Evolutionary conservation across 352 stramenopile species (phyloP).

Genomic region (Salisapilia sapeloensis): DNA sequence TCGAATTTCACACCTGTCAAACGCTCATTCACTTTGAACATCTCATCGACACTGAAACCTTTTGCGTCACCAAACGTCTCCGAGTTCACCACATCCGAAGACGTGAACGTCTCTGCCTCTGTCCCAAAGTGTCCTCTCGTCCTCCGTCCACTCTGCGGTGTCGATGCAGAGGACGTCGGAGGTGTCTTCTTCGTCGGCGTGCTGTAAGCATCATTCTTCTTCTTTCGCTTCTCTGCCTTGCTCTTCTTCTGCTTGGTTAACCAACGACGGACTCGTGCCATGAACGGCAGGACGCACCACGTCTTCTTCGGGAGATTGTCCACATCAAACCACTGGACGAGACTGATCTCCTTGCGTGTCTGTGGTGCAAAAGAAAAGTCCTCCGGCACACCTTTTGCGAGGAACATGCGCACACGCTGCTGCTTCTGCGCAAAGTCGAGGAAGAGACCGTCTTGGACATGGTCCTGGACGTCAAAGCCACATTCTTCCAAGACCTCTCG

Average conservation of each 20-base stretch:
- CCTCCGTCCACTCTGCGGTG: slow-evolving; percentile 20
- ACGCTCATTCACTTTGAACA: slow-evolving; percentile 90
- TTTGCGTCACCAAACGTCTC: slow-evolving; percentile 73
- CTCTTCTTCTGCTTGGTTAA: slow-evolving; percentile 56
- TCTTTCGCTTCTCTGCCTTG: slow-evolving; percentile 5
- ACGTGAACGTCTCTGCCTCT: slow-evolving; percentile 59
- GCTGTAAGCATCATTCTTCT: slow-evolving; percentile 23
- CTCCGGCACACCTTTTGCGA: slow-evolving; percentile 81
- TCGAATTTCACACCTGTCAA: slow-evolving; percentile 84
- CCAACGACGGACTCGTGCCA: slow-evolving; percentile 81
- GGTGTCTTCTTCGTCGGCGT: slow-evolving; percentile 24
- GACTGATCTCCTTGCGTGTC: slow-evolving; percentile 89
- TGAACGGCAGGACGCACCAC: slow-evolving; percentile 89
- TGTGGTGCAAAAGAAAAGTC: slow-evolving; percentile 87
- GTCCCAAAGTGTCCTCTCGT: slow-evolving; percentile 68
- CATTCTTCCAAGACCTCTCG: slow-evolving; percentile 89
- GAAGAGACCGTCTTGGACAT: slow-evolving; percentile 64
- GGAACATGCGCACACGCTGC: slow-evolving; percentile 86
- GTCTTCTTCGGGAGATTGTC: slow-evolving; percentile 85
- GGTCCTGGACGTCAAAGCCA: slow-evolving; percentile 72
- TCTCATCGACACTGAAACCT: slow-evolving; percentile 87
- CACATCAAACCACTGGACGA: slow-evolving; percentile 85
- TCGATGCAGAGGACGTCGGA: slow-evolving; percentile 52
- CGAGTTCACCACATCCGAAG: slow-evolving; percentile 74
- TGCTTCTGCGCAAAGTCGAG: slow-evolving; percentile 77